Evolutionary conservation across 2,329 filamentous ascomycete genomes (phyloP), one percentile per base, ranked within the genome.

Genomic region (Aspergillus fijiensis): DNA sequence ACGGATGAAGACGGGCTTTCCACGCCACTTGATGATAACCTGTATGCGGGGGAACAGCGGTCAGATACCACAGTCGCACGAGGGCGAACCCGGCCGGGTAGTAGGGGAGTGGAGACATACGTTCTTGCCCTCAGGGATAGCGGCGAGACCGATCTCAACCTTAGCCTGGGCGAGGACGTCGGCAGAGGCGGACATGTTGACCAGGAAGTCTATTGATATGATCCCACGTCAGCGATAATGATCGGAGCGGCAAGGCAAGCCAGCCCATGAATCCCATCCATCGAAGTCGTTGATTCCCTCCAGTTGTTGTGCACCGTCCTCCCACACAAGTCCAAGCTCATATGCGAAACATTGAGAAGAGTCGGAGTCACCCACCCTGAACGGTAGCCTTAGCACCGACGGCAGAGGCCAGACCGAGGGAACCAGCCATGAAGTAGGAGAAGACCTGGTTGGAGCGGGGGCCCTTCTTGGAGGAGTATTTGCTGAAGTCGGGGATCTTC

Each of bases 1-100:
- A 80, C 95, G 93, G 87, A 99, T 92, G 86, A 99, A 99, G 79
- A 99, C 92, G 80, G 95, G 95, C 90, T 99, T 99, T 79, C 95
- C 95, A 85, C 95, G 91, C 95, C 95, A 99, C 85, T 99, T 99
- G 86, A 99, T 96, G 79, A 99, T 96, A 78, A 99, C 89, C 90
- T 93, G 19, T 33, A 33, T 31, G 16, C 35, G 14, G 23, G n/a
- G 25, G 73, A 69, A 58, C 27, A n/a, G n/a, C n/a, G 47, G 58
- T 66, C 58, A 65, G 64, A 23, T 29, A 47, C 23, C 48, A 33
- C 19, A 48, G 23, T 29, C 21, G 49, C 45, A 35, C 33, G 14
- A 16, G 39, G 42, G 42, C 49, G 51, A 16, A 53, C 51, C 47
- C 16, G 12, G 42, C 45, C 19, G 35, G 16, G 50, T 23, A 35